These are phyloP conservation scores for Blastobotrys niveus DNA, from an alignment of 1,139 yeast genomes.

Conservation along the genomic window DNA sequence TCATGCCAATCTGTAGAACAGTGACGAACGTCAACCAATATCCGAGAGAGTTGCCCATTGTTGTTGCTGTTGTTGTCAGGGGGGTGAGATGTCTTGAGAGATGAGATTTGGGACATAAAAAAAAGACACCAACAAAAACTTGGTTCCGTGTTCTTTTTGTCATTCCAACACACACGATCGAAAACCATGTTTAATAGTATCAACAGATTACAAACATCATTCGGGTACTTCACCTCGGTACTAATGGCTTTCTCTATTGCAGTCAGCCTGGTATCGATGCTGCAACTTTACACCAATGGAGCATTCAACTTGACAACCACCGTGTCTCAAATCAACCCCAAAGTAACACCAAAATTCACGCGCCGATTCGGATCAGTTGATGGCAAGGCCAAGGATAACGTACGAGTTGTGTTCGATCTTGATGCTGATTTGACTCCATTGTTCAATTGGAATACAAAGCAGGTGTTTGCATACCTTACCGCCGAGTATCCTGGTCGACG, in stretches of 20 bases:
- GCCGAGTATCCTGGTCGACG: slow-evolving; percentile 75
- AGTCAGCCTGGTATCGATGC: slow-evolving; percentile 27
- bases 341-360: slow-evolving; percentile 45
- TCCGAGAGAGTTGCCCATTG: slow-evolving; percentile 28
- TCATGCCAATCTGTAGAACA: slow-evolving; percentile 39
- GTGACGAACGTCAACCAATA: slow-evolving; percentile 41
- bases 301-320: slow-evolving; percentile 26
- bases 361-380: slow-evolving; percentile 68
- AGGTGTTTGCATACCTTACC: slow-evolving; percentile 80
- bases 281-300: slow-evolving; percentile 29
- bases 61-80: neutral
- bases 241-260: slow-evolving; percentile 27
- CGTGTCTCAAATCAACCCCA: slow-evolving; percentile 26
- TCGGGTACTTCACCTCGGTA: slow-evolving; percentile 31
- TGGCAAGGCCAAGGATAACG: slow-evolving; percentile 74
- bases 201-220: slow-evolving; percentile 27
- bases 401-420: slow-evolving; percentile 65
- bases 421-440: slow-evolving; percentile 59
- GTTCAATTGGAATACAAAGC: slow-evolving; percentile 97
- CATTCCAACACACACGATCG: neutral
- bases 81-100: neutral
- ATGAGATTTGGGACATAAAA: neutral
- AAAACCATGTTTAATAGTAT: slow-evolving; percentile 13
- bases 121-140: neutral
- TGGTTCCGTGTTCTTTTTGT: neutral